Conservation (phyloP, 2,329 filamentous ascomycete genomes). For the Verruconis gallopava region DNA sequence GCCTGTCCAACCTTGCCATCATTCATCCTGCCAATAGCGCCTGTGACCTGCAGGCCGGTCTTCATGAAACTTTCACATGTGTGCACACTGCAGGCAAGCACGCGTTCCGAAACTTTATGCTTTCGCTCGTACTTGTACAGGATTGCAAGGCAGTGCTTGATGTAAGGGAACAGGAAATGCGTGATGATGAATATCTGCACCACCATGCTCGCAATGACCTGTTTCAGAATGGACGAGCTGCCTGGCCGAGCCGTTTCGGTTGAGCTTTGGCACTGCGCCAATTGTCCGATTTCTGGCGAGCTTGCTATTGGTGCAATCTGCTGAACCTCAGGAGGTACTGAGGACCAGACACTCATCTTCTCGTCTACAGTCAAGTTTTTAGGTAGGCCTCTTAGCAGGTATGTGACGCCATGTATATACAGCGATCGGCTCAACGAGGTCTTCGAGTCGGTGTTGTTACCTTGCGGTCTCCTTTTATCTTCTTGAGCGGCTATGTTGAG, state of each 20-base stretch:
- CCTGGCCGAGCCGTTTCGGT: slow-evolving; percentile 13
- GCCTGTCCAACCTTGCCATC: slow-evolving; percentile 51
- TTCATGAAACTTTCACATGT: slow-evolving; percentile 42
- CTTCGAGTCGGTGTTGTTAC: slow-evolving; percentile 19
- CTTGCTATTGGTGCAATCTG: slow-evolving; percentile 1
- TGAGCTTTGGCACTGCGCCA: slow-evolving; percentile 9
- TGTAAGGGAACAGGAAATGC: slow-evolving; percentile 49
- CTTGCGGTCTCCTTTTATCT: slow-evolving; percentile 22
- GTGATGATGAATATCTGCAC: slow-evolving; percentile 46
- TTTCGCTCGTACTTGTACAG: slow-evolving; percentile 52
- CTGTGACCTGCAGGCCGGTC: slow-evolving; percentile 38
- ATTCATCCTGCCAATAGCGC: slow-evolving; percentile 45
- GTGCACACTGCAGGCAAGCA: slow-evolving; percentile 39
- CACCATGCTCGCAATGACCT: slow-evolving; percentile 42
- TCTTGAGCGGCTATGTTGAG: slow-evolving; percentile 34
- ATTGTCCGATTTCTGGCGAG: slow-evolving; percentile 5
- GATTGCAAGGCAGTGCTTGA: slow-evolving; percentile 39
- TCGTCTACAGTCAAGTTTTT: slow-evolving; percentile 44
- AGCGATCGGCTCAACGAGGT: slow-evolving; percentile 44
- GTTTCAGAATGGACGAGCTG: slow-evolving; percentile 50
- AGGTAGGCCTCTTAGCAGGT: slow-evolving; percentile 51
- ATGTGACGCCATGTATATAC: slow-evolving; percentile 51
- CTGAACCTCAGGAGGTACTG: slow-evolving; percentile 31
- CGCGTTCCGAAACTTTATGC: slow-evolving; percentile 49
- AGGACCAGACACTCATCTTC: slow-evolving; percentile 35